Evolutionary conservation across 768 basidiomycete genomes (phyloP).

Genomic region (Lepiota venenata): DNA sequence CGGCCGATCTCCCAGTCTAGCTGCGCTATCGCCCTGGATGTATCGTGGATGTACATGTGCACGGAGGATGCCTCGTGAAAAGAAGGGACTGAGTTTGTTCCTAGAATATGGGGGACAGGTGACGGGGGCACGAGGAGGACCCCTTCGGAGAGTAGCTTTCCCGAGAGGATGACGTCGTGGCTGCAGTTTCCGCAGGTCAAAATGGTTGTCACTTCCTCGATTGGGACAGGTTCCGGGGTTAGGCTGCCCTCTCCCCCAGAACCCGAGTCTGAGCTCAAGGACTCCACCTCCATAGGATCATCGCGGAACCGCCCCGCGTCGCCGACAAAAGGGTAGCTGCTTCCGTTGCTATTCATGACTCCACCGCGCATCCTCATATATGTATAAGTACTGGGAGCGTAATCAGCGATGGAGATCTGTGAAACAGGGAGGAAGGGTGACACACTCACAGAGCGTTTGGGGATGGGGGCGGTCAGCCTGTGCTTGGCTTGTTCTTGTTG

Average conservation of each 20-base stretch:
- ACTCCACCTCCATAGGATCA: slow-evolving; percentile 10
- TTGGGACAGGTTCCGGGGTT: background rate
- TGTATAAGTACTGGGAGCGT: too few species aligned
- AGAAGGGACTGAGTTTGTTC: slow-evolving; percentile 7
- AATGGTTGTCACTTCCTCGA: slow-evolving; percentile 8
- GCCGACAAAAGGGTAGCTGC: background rate
- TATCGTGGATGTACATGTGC: background rate
- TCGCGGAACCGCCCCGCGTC: slow-evolving; percentile 7
- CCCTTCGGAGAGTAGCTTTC: slow-evolving; percentile 2
- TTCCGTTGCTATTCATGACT: slow-evolving; percentile 1
- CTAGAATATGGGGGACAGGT: slow-evolving; percentile 6
- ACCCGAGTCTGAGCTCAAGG: slow-evolving; percentile 6
- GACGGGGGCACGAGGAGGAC: slow-evolving; percentile 5
- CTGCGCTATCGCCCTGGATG: slow-evolving; percentile 4
- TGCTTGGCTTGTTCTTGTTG: background rate
- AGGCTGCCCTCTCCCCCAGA: too few species aligned
- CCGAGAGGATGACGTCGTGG: slow-evolving; percentile 9
- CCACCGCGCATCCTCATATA: too few species aligned
- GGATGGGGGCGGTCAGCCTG: background rate
- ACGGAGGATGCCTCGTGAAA: slow-evolving; percentile 2
- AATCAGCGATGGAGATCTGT: slow-evolving; percentile 3
- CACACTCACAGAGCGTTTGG: background rate
- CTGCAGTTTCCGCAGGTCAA: slow-evolving; percentile 11
- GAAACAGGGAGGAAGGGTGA: background rate
- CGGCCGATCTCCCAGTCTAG: slow-evolving; percentile 10